Percentiles rank a stretch among this genome's conserved stretches.
Conservation (phyloP, 208 protist species). For the Crithidia acanthocephali region DNA sequence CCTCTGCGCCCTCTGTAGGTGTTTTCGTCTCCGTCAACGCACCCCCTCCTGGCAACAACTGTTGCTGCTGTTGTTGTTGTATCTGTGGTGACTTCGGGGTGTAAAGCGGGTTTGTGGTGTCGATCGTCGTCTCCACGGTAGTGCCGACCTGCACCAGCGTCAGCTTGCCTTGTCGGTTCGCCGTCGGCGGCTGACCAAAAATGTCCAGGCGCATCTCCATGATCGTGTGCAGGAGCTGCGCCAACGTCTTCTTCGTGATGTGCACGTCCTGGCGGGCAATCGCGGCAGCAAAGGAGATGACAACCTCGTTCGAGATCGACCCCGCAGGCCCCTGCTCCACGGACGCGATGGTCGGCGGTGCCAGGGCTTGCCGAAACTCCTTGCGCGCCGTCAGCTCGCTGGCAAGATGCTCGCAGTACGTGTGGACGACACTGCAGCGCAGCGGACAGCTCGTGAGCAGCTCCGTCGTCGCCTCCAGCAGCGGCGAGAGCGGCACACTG, state of each 20-base stretch:
- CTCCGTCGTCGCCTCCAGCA: slow-evolving; percentile 69
- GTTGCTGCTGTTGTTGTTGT: neutral
- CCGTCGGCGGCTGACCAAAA: slow-evolving; percentile 84
- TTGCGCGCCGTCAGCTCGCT: slow-evolving; percentile 54
- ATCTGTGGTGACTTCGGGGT: slow-evolving; percentile 5
- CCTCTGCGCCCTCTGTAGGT: neutral
- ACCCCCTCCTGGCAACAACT: neutral
- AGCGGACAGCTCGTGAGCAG: slow-evolving; percentile 52
- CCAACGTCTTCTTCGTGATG: slow-evolving; percentile 62
- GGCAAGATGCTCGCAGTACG: slow-evolving; percentile 73
- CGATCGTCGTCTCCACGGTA: slow-evolving; percentile 32
- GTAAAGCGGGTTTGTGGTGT: slow-evolving; percentile 45
- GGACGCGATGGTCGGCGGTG: slow-evolving; percentile 64
- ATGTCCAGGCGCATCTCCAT: slow-evolving; percentile 76
- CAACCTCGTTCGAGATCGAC: slow-evolving; percentile 70
- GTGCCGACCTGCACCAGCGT: slow-evolving; percentile 46
- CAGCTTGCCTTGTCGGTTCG: slow-evolving; percentile 51
- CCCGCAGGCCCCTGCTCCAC: slow-evolving; percentile 32
- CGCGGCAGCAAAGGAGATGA: slow-evolving; percentile 80
- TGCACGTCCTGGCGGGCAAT: slow-evolving; percentile 73
- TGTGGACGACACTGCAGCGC: slow-evolving; percentile 60
- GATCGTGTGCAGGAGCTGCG: slow-evolving; percentile 57
- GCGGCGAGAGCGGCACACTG: slow-evolving; percentile 53
- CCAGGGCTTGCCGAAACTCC: slow-evolving; percentile 70
- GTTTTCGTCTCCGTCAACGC: slow-evolving; percentile 1